Base-by-base conservation (phyloP, 495 filamentous ascomycete genomes). In the Cryomyces minteri region DNA sequence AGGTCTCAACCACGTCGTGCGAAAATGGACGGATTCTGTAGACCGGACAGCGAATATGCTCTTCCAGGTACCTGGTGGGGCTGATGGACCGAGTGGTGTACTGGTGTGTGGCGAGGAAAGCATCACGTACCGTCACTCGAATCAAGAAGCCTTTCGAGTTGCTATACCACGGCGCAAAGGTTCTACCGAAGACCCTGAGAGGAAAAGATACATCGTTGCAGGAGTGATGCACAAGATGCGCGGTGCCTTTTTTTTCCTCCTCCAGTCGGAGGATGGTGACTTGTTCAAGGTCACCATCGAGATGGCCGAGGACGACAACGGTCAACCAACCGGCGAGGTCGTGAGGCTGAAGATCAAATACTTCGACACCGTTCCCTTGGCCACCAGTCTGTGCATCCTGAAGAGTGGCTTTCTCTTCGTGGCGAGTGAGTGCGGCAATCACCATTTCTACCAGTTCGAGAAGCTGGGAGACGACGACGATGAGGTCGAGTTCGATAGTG, bases 191-290 rank as follows among this genome's bases (percentile, higher is more conserved):
- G 86, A 99, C 54, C 92, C 88, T 0, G 77, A 88, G 48, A 71
- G 92, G 44, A 95, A 93, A 58, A 78, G 90, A 4, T 73, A 63
- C 11, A 88, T 96, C 47, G 75, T 84, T 7, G 72, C 85, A 7
- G 92, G 92, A 14, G 86, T 94, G 29, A 92, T 96, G 83, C 88
- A 96, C 63, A 93, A 86, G 59, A 81, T 94, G 63, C 81, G 83
- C 49, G 88, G 88, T n/a, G 87, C 87, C 2, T 96, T 96, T 65
- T 99, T 99, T 64, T 95, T 94, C 59, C 74, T 99, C 4, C 68
- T 99, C 6, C 92, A 99, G 59, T 82, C 80, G 1, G 88, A 96
- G 41, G 92, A 96, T 58, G 92, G 92, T 28, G 92, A 99, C 63
- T 68, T 99, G 5, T 95, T 99, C 70, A 96, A 96, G 57, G 73